Percentiles rank a stretch among this genome's conserved stretches.
Conservation (phyloP, 768 basidiomycete species). For the Clathrus columnatus region DNA sequence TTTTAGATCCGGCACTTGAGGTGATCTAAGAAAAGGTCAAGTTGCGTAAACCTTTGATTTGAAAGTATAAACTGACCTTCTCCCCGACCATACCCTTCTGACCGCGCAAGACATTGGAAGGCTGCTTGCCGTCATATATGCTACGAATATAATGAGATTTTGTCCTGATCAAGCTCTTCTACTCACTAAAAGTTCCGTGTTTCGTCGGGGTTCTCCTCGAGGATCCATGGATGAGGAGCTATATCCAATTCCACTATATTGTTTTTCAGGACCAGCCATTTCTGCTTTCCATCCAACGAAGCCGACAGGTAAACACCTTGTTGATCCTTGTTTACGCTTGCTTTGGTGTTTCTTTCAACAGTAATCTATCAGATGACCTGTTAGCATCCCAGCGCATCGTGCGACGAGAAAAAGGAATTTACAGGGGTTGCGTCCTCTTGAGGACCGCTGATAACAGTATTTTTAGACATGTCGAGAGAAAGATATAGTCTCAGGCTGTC, state of each 20-base stretch:
- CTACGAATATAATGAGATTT: neutral
- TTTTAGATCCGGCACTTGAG: neutral
- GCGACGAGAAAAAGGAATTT: neutral
- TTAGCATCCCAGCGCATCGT: neutral
- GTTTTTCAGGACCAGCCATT: neutral
- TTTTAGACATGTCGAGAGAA: neutral
- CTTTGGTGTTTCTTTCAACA: neutral
- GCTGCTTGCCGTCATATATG: neutral
- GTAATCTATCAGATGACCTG: neutral
- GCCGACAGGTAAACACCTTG: neutral
- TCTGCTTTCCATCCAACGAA: neutral
- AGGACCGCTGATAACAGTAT: neutral
- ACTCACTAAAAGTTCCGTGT: neutral
- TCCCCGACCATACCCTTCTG: too few relatives aligned
- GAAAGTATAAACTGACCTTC: neutral
- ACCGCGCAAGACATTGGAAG: neutral
- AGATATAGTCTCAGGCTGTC: neutral
- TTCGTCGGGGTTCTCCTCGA: neutral
- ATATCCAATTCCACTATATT: neutral
- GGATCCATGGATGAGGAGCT: neutral
- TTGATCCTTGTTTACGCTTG: neutral
- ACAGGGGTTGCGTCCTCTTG: neutral
- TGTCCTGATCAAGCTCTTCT: neutral
- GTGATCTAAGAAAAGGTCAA: neutral
- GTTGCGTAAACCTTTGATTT: neutral